Conservation (phyloP, 1,139 yeast species). For the Geotrichum klebahnii region DNA sequence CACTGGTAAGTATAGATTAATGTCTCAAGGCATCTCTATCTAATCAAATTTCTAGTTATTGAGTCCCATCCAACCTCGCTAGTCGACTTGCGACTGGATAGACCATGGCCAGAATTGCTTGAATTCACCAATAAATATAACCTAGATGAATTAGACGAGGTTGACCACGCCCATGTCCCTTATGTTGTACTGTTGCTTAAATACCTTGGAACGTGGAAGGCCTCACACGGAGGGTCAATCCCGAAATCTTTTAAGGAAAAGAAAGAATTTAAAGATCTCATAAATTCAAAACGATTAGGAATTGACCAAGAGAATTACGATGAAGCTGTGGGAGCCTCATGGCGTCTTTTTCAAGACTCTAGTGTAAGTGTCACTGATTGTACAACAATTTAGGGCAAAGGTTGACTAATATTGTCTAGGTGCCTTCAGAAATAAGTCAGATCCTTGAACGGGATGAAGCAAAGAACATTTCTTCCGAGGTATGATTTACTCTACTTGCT, state of each 20-base stretch:
- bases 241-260: constrained; percentile 51
- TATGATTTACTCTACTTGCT: constrained; percentile 2
- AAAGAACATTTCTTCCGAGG: constrained; percentile 10
- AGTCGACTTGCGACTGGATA: constrained; percentile 65
- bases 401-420: constrained; percentile 1
- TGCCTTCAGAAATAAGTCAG: constrained; percentile 40
- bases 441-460: constrained; percentile 28
- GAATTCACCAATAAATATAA: constrained; percentile 52
- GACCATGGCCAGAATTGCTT: constrained; percentile 72
- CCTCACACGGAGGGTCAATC: constrained; percentile 35
- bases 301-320: constrained; percentile 57
- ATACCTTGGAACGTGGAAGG: constrained; percentile 49
- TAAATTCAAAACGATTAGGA: constrained; percentile 39
- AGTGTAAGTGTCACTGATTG: constrained; percentile 28
- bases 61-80: constrained; percentile 71
- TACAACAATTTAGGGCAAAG: no score
- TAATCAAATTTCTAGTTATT: constrained; percentile 40
- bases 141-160: constrained; percentile 46
- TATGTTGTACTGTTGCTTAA: constrained; percentile 62
- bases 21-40: neutral
- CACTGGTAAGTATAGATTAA: constrained; percentile 34
- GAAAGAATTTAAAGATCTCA: constrained; percentile 44
- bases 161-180: constrained; percentile 68
- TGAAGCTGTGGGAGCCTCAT: constrained; percentile 63
- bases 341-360: constrained; percentile 44